These are phyloP conservation scores for Hyphopichia fennica DNA, from an alignment of 1,139 yeast genomes.

Conservation along the genomic window DNA sequence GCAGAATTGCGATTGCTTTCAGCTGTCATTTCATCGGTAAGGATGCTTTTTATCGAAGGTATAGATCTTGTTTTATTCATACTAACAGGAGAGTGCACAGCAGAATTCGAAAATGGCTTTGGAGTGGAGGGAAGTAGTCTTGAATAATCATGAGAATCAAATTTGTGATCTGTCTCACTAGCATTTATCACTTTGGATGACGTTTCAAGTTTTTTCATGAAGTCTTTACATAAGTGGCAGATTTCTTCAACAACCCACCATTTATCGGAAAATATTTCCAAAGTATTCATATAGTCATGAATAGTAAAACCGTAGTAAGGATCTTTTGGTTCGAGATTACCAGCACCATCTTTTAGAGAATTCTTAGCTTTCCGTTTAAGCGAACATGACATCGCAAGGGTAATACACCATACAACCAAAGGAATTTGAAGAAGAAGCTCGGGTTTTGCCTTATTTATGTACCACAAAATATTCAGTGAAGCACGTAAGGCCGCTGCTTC, in stretches of 20 bases:
- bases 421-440: conserved; percentile 25
- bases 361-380: conserved; percentile 14
- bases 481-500: conserved; percentile 23
- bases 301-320: conserved; percentile 6
- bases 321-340: conserved; percentile 1
- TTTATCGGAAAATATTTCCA: conserved; percentile 21
- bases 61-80: conserved; percentile 1
- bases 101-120: background rate
- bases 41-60: conserved; percentile 6
- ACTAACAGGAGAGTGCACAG: background rate
- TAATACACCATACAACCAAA: conserved; percentile 27
- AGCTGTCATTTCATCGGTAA: background rate
- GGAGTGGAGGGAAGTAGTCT: background rate
- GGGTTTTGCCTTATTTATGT: conserved; percentile 18
- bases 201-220: conserved; percentile 17
- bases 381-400: conserved; percentile 20
- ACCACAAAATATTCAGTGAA: conserved; percentile 27
- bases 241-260: conserved; percentile 35
- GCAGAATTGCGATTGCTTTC: background rate
- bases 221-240: conserved; percentile 22
- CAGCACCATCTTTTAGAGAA: conserved; percentile 4
- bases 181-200: conserved; percentile 4
- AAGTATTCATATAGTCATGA: conserved; percentile 18
- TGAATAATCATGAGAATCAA: background rate
- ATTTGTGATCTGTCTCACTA: background rate